phyloP scores from a whole-genome alignment of 495 filamentous ascomycete genomes.

The Darksidea phi region DNA sequence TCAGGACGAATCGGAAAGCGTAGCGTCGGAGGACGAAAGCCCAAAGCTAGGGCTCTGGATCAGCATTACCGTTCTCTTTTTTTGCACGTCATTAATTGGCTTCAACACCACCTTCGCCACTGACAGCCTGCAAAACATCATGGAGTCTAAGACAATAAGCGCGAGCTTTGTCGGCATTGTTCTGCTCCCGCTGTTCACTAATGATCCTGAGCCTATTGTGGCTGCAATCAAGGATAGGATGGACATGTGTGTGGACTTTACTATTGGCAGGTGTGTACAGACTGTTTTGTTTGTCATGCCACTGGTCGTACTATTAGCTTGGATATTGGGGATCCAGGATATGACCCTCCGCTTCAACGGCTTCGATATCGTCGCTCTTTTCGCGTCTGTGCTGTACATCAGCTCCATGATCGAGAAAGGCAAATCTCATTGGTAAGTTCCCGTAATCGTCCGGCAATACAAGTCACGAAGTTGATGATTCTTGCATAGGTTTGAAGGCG shows the following conservation, averaged over 20 bases:
- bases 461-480: too few species aligned
- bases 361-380: constrained; percentile 36
- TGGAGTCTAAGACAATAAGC: constrained; percentile 19
- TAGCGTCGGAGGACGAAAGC: background rate
- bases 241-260: constrained; percentile 40
- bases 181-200: constrained; percentile 41
- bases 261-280: constrained; percentile 39
- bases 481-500: too few species aligned
- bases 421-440: constrained; percentile 19
- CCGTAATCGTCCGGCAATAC: too few species aligned
- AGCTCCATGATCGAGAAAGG: constrained; percentile 38
- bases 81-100: constrained; percentile 3
- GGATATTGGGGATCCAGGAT: constrained; percentile 35
- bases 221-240: constrained; percentile 42
- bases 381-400: constrained; percentile 36
- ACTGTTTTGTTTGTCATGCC: constrained; percentile 31
- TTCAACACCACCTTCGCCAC: constrained; percentile 31
- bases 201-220: constrained; percentile 38
- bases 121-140: constrained; percentile 19
- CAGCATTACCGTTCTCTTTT: background rate
- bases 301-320: constrained; percentile 39
- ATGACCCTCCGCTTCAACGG: constrained; percentile 40
- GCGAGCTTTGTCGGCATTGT: constrained; percentile 40
- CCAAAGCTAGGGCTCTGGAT: background rate
- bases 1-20: too few species aligned